These are phyloP conservation scores for Aegilops sharonensis DNA, from an alignment of 176 grass and related monocot species.

Conservation along the genomic window DNA sequence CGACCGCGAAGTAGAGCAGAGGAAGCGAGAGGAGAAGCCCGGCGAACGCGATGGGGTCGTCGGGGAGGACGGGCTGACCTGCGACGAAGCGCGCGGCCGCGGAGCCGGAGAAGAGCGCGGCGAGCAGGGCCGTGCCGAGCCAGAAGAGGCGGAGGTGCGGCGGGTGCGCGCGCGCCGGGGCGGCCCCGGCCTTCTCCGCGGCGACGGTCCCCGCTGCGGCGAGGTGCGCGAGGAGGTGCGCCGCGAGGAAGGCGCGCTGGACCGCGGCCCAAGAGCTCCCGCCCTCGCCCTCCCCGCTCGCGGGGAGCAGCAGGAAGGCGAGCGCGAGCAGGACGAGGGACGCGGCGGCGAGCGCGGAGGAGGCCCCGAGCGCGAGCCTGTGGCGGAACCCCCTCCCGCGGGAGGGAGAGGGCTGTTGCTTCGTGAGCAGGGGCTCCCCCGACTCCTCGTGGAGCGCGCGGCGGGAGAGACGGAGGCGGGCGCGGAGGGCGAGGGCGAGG, in stretches of 20 bases:
- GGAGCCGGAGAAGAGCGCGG: constrained; percentile 16
- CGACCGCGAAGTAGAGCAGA: constrained; percentile 27
- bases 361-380: constrained; percentile 28
- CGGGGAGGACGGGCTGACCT: constrained; percentile 20
- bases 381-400: not conserved
- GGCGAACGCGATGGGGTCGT: constrained; percentile 41
- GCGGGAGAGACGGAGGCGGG: not conserved
- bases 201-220: constrained; percentile 24
- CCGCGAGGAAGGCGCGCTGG: constrained; percentile 43
- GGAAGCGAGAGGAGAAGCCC: constrained; percentile 39
- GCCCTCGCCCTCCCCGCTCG: rapidly evolving
- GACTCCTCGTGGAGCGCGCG: too few relatives aligned
- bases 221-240: constrained; percentile 46
- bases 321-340: constrained; percentile 40
- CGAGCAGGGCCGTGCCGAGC: constrained; percentile 18
- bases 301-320: not conserved
- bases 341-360: constrained; percentile 14
- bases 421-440: constrained; percentile 44
- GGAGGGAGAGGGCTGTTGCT: not conserved
- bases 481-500: constrained; percentile 44
- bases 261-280: not conserved
- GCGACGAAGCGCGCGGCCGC: constrained; percentile 7
- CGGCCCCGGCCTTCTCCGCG: constrained; percentile 21
- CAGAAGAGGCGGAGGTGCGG: constrained; percentile 52
- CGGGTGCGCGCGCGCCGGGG: not conserved